Evolutionary conservation across 2,329 filamentous ascomycete species (phyloP), one percentile per base, ranked within the genome.

Genomic region (Ophiostoma australiae): DNA sequence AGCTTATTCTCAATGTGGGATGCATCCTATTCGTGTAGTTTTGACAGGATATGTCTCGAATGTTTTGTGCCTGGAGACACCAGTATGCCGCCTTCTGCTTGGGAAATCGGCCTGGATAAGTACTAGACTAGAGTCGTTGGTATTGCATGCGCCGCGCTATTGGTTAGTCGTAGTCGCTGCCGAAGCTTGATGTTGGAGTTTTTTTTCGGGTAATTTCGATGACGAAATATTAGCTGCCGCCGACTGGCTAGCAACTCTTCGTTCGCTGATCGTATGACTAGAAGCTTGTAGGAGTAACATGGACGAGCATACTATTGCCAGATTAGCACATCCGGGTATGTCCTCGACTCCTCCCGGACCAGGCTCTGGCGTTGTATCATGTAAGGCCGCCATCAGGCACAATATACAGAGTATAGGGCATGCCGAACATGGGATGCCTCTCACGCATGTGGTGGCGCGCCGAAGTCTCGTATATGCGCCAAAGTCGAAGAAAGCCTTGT

Each of bases 351-450:
- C 27, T n/a, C 23, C 58, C 58, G 58, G 27, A 27, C 61, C 61
- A 35, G 61, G 31, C 11, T 37, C 4, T 35, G 23, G 44, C 31
- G 31, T 23, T 52, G 31, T n/a, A 35, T 39, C 41, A 31, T 41
- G 66, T 71, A 69, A 71, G 70, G 67, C 70, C 67, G 67, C 67
- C 23, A 69, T 71, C 10, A 44, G 70, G 70, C 67, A n/a, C 39
- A 66, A 68, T 13, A 65, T 31, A 15, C 10, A 41, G 10, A 41
- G 11, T 41, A 35, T 37, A 35, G 17, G 20, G 31, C 33, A 55
- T 23, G 15, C 48, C 33, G 27, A 17, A 31, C 23, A 27, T n/a
- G 13, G 33, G 23, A n/a, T 23, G 20, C 41, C 17, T 65, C 17
- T 37, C 31, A 58, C 52, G 8, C 31, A 6, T 37, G 31, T n/a